phyloP scores from a whole-genome alignment of 2,329 filamentous ascomycete genomes.

The Trichophyton benhamiae region DNA sequence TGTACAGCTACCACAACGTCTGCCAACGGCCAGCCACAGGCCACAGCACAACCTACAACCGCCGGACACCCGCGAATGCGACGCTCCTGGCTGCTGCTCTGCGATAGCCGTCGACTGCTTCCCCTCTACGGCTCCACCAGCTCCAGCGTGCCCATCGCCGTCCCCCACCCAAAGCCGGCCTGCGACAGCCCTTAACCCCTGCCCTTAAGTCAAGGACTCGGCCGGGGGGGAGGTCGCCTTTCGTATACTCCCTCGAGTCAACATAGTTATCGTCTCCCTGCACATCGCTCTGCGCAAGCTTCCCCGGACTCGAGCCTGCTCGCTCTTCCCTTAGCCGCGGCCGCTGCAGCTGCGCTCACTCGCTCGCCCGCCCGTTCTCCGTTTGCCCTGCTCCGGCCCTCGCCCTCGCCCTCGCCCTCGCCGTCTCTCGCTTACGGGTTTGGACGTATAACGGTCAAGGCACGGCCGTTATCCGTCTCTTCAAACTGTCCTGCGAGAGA shows the following conservation, averaged over 20 bases:
- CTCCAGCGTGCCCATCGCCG: not conserved
- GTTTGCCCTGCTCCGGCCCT: not conserved
- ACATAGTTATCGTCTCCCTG: not conserved
- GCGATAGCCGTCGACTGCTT: not conserved
- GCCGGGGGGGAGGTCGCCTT: not conserved
- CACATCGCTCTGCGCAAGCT: not conserved
- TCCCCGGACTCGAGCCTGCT: not conserved
- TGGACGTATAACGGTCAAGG: not conserved
- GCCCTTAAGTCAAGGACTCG: not conserved
- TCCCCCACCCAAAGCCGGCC: constrained; percentile 1
- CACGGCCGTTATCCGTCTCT: not conserved
- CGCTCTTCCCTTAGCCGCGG: not conserved
- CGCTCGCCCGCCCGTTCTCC: not conserved
- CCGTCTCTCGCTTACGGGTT: not conserved
- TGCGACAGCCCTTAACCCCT: not conserved
- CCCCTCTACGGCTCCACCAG: constrained; percentile 1
- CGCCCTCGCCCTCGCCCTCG: not conserved
- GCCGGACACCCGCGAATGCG: not conserved
- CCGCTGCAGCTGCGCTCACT: not conserved
- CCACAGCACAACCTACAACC: too few relatives aligned
- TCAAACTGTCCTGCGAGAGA: not conserved
- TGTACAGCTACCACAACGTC: too few relatives aligned
- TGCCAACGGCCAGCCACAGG: not conserved
- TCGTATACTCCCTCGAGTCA: not conserved
- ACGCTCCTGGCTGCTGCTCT: not conserved